Base-by-base conservation (phyloP, 495 filamentous ascomycete genomes). In the Tuber brumale region DNA sequence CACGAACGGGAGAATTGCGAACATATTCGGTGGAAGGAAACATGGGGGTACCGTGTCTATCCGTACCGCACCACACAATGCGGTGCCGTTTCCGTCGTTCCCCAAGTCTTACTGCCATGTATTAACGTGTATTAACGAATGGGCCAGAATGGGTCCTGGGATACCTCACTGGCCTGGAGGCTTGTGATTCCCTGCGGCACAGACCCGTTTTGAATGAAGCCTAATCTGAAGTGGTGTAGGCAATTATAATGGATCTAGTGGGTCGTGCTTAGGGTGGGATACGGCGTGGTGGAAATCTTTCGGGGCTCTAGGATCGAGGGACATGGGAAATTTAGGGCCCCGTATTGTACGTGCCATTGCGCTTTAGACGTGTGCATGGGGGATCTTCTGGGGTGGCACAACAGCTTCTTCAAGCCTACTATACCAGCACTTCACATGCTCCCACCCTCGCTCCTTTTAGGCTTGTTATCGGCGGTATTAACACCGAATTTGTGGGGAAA, bases 121-220 rank as follows among this genome's bases (percentile, higher is more conserved):
- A 16, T 37, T 21, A 23, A 39, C 37, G 37, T 39, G 37, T 73
- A 18, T 51, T n/a, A 35, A 39, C 23, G 72, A 57, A 31, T 35
- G 48, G 51, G 35, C 51, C 51, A 8, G 72, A 69, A 66, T 69
- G 51, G 35, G 45, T 69, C 48, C 42, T 41, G 72, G 19, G n/a
- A 27, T n/a, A 18, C 48, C 7, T 69, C 12, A 51, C 57, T 61
- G n/a, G n/a, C 57, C 14, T 18, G 27, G 57, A 35, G 31, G 4
- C 57, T 35, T 35, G 57, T 19, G 57, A 18, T 35, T 35, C 57
- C 35, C 51, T 16, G 51, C 51, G 10, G 12, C 27, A 31, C 31
- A 61, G 27, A 23, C 10, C 9, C 57, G 37, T 39, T 39, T 19
- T 19, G 19, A n/a, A 73, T 27, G 27, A 45, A 45, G 41, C 35